Evolutionary conservation across 2,329 filamentous ascomycete genomes (phyloP), one percentile per base, ranked within the genome.

Genomic region (Aspergillus felis): DNA sequence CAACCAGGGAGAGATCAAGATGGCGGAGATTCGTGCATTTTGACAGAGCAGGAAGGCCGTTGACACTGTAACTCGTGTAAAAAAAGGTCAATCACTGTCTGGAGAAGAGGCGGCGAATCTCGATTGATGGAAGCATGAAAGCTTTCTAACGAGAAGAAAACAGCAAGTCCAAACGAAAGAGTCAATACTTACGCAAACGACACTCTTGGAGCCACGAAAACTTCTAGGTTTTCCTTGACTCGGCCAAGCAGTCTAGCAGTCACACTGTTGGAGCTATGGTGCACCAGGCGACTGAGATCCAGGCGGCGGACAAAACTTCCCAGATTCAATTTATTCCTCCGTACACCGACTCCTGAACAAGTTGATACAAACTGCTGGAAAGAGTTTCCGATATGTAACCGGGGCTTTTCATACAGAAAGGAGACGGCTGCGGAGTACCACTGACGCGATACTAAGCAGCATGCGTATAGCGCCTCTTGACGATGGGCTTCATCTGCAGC

Each of bases 141-240:
- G 32, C 32, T 7, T 38, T 32, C 9, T 29, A 3, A 38, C 50
- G 38, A 9, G 25, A 10, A 27, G 22, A 38, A n/a, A 42, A 8
- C n/a, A n/a, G 3, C 41, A 9, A 9, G 9, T 42, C 20, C 17
- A 20, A 42, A 42, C 7, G n/a, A 46, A 24, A 12, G 41, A 20
- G 14, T 8, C 10, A 17, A 20, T n/a, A 71, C 77, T 67, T 64
- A 79, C 76, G 80, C 80, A 63, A 87, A 87, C 3, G 80, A 81
- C 4, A 81, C 77, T 58, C 82, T 81, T 1, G 85, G 85, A 1
- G 84, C 83, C 50, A 81, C 68, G 65, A 87, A 86, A n/a, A 72
- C 68, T 59, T 81, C 74, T 20, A 87, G 66, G 1, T 74, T 78
- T 5, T 71, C 68, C 59, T 83, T 85, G 1, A 82, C 79, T 51